Percentiles rank a stretch among this genome's conserved stretches.
Conservation (phyloP, 2,329 filamentous ascomycete species). For the Xylariaceae sp. region DNA sequence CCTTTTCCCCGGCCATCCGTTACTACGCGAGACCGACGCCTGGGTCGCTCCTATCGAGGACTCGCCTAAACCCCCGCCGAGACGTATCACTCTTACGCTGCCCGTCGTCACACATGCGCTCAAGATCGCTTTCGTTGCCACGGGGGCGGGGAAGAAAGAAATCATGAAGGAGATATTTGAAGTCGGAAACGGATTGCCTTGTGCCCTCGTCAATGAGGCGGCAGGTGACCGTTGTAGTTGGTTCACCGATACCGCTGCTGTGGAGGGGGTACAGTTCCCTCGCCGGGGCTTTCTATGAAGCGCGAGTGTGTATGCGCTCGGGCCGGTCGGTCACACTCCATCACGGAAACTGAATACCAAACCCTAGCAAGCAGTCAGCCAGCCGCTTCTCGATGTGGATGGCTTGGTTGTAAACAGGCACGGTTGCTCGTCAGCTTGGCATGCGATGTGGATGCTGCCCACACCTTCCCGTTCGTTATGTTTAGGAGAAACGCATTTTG, state of each 20-base stretch:
- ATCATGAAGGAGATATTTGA: conserved; percentile 93
- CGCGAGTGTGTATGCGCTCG: not conserved
- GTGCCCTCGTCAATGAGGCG: conserved; percentile 78
- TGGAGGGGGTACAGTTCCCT: conserved; percentile 80
- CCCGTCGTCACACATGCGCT: conserved; percentile 85
- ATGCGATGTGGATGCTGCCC: too few species aligned
- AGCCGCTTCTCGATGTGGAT: too few species aligned
- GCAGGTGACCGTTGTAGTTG: conserved; percentile 85
- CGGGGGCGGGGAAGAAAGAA: conserved; percentile 82
- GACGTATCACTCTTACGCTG: conserved; percentile 85
- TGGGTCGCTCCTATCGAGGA: conserved; percentile 92
- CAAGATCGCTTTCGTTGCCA: conserved; percentile 86
- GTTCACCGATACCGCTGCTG: conserved; percentile 85
- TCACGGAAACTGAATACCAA: too few species aligned
- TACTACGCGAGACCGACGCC: conserved; percentile 78
- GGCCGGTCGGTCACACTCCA: too few species aligned
- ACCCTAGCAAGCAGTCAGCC: too few species aligned
- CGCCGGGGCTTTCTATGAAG: conserved; percentile 57
- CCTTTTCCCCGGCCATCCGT: conserved; percentile 82
- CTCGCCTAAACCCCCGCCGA: conserved; percentile 88
- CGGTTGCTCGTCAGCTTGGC: too few species aligned
- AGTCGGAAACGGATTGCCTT: conserved; percentile 73
- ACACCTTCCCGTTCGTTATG: too few species aligned
- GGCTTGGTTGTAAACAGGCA: too few species aligned
- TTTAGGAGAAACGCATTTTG: too few species aligned